Base-by-base conservation (phyloP, 148 eudicot species). In the Silene latifolia region DNA sequence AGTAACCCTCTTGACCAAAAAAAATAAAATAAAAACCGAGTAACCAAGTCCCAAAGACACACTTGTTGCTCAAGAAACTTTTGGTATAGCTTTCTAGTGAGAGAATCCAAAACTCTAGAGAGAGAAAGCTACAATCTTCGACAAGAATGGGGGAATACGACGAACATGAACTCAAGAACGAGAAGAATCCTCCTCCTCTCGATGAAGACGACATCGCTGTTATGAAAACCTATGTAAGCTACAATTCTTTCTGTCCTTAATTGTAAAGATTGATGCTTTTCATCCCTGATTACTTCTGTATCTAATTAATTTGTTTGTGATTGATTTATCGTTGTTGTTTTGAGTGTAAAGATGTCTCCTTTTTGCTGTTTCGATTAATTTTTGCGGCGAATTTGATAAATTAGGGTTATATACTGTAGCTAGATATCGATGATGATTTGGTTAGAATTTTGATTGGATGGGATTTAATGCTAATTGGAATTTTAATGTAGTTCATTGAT, bases 181-280 rank as follows among this genome's bases (percentile, higher is more conserved):
- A 92, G 89, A 91, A 90, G 83, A 94, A 90, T 76, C 93, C 91
- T 11, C 85, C 75, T 1, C 97, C 97, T 25, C 96, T 96, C 39
- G 99, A 96, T 47, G 99, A 90, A n/a, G 98, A 88, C 64, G 99
- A 96, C 64, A 96, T 96, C 48, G 98, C 98, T 60, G 91, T 96
- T 15, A 83, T 96, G 77, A 90, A 96, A 78, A 96, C 99, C 25
- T 92, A 96, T 82, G 97, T 58, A 63, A n/a, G n/a, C n/a, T n/a
- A n/a, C n/a, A n/a, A n/a, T n/a, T n/a, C n/a, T n/a, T n/a, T n/a
- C n/a, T n/a, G 15, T 44, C 7, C 13, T 23, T 67, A 5, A 23
- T 69, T 25, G 4, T n/a, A 35, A 35, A 17, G 14, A 8, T 46
- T 69, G 6, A 25, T 46, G 13, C 35, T 69, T 68, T 69, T 12